Evolutionary conservation across 176 grass and related monocot genomes (phyloP).

Genomic region (Oryza meyeriana): DNA sequence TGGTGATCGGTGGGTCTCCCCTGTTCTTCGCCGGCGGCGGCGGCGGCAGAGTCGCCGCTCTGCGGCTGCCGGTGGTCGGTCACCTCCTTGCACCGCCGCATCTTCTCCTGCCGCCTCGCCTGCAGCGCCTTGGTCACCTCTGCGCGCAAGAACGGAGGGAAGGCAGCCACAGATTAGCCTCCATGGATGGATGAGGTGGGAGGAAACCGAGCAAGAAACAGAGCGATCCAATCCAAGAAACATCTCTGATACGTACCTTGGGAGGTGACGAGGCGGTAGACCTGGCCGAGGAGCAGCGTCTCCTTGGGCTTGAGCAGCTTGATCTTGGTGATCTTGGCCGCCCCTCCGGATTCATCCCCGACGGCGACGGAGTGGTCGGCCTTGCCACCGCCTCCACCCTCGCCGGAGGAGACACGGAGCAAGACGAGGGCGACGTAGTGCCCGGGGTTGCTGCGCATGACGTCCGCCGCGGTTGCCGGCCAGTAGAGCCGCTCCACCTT

Average conservation of each 20-base stretch:
- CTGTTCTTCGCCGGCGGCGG: neutral
- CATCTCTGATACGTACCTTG: conserved; percentile 63
- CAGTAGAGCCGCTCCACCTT: conserved; percentile 66
- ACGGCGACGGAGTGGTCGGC: neutral
- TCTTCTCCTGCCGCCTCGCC: conserved; percentile 57
- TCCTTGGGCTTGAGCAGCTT: conserved; percentile 88
- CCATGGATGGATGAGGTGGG: neutral
- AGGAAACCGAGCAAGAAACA: neutral
- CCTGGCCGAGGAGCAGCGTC: conserved; percentile 65
- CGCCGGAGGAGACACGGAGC: conserved; percentile 23
- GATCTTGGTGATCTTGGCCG: conserved; percentile 55
- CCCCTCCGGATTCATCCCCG: neutral
- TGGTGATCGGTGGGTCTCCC: neutral
- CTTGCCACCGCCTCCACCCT: neutral
- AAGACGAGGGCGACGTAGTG: conserved; percentile 76
- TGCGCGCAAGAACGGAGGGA: neutral
- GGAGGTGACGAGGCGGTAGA: conserved; percentile 89
- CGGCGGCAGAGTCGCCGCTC: neutral
- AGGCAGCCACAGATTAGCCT: neutral
- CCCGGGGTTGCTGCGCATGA: conserved; percentile 70
- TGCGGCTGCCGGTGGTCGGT: neutral
- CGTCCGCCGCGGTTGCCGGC: conserved; percentile 43
- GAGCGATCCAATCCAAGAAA: neutral
- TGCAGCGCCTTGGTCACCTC: conserved; percentile 69
- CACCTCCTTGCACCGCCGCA: conserved; percentile 5